Conservation (phyloP, 2,329 filamentous ascomycete species). For the Nemania diffusa region DNA sequence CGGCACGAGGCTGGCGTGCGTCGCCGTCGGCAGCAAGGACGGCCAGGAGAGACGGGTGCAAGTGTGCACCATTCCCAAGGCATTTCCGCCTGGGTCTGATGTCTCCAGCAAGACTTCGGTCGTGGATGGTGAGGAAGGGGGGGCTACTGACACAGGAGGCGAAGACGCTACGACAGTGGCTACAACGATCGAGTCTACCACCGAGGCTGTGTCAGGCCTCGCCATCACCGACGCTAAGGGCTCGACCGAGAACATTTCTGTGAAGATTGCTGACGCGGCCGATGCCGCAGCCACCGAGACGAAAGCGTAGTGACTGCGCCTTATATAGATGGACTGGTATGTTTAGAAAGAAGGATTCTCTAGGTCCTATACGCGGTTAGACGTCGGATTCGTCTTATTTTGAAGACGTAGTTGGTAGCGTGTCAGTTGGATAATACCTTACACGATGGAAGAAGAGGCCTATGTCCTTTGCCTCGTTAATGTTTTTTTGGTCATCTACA, state of each 20-base stretch:
- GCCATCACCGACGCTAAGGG: constrained; percentile 25
- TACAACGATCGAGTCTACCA: constrained; percentile 20
- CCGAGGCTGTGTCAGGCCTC: constrained; percentile 32
- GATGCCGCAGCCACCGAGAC: constrained; percentile 26
- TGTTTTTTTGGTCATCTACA: background rate
- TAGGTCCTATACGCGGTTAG: background rate
- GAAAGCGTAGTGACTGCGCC: constrained; percentile 15
- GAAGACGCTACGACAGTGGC: constrained; percentile 27
- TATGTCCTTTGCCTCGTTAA: background rate
- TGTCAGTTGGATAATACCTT: background rate
- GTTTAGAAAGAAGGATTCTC: constrained; percentile 19
- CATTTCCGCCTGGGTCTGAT: constrained; percentile 48
- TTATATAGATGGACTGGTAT: background rate
- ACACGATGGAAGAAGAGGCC: background rate
- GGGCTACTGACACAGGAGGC: constrained; percentile 22
- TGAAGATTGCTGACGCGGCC: constrained; percentile 24
- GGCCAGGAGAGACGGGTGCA: constrained; percentile 58
- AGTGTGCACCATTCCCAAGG: constrained; percentile 63
- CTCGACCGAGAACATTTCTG: constrained; percentile 22
- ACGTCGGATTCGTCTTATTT: background rate
- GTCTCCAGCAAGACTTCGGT: constrained; percentile 8
- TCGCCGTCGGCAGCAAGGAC: constrained; percentile 62
- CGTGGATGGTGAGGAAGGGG: constrained; percentile 21
- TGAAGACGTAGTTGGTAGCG: constrained; percentile 1
- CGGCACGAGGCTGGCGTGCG: constrained; percentile 60